Percentiles rank a stretch among this genome's conserved stretches.
Conservation (phyloP, 2,329 filamentous ascomycete species). For the Monilinia laxa region DNA sequence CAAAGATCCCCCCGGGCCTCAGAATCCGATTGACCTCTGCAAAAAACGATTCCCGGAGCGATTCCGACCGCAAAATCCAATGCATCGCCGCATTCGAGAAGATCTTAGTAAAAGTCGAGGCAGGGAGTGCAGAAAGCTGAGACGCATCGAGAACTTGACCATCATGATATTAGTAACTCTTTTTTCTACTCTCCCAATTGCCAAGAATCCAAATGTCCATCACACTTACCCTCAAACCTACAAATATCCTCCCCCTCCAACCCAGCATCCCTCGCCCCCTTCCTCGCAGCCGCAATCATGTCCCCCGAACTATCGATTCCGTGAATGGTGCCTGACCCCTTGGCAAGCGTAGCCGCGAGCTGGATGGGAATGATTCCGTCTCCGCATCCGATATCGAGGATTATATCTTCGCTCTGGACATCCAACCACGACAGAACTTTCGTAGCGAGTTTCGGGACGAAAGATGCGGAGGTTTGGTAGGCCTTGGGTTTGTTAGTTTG, state of each 20-base stretch:
- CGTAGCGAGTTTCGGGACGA: slow-evolving; percentile 61
- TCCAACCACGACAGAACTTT: slow-evolving; percentile 60
- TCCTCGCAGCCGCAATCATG: slow-evolving; percentile 57
- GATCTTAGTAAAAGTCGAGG: slow-evolving; percentile 49
- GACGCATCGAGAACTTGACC: slow-evolving; percentile 49
- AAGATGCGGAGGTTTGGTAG: slow-evolving; percentile 61
- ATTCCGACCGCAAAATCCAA: slow-evolving; percentile 57
- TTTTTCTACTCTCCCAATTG: neutral
- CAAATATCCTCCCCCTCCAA: slow-evolving; percentile 25
- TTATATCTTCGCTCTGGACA: slow-evolving; percentile 55
- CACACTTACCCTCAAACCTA: slow-evolving; percentile 34
- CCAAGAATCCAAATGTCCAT: too few relatives aligned
- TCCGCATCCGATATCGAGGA: slow-evolving; percentile 66
- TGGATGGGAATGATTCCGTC: slow-evolving; percentile 60
- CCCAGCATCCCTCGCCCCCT: slow-evolving; percentile 35
- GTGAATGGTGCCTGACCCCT: slow-evolving; percentile 51
- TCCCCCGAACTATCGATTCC: slow-evolving; percentile 58
- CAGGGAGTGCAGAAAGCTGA: slow-evolving; percentile 36
- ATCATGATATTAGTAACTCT: too few relatives aligned
- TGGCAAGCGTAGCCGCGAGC: slow-evolving; percentile 48
- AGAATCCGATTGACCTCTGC: slow-evolving; percentile 52
- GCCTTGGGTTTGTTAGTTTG: slow-evolving; percentile 37
- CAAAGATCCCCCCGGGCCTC: slow-evolving; percentile 55
- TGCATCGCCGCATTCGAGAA: slow-evolving; percentile 65
- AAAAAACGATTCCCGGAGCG: slow-evolving; percentile 52